Evolutionary conservation across 345 rosid genomes (phyloP).

Genomic region (Citrus reticulata): DNA sequence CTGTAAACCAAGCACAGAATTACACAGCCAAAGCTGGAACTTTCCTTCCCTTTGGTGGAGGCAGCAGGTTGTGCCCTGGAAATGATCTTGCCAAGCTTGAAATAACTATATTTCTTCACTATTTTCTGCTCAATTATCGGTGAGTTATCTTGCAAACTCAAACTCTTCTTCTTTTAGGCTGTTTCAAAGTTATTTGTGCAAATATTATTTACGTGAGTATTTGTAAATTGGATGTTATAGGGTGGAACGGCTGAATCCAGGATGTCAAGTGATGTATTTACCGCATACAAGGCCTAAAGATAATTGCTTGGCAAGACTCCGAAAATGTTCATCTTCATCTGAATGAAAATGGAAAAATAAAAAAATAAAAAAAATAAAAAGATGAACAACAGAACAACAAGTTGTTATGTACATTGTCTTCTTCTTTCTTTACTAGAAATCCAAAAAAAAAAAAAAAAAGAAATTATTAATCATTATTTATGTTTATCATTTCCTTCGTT

Average conservation of each 20-base stretch:
- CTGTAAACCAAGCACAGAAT: slow-evolving; percentile 29
- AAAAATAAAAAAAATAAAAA: too few species aligned
- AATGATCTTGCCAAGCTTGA: slow-evolving; percentile 88
- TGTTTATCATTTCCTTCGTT: too few species aligned
- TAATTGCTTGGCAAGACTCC: slow-evolving; percentile 52
- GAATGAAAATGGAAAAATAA: not conserved
- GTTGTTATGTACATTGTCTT: too few species aligned
- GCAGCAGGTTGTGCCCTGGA: slow-evolving; percentile 83
- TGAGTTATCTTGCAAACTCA: slow-evolving; percentile 12
- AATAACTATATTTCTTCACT: slow-evolving; percentile 70
- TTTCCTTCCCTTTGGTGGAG: slow-evolving; percentile 86
- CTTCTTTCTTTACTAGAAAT: too few species aligned
- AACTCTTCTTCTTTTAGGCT: too few species aligned
- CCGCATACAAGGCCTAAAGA: slow-evolving; percentile 66
- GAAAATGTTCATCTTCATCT: slow-evolving; percentile 6
- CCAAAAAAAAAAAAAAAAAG: too few species aligned
- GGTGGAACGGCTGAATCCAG: slow-evolving; percentile 45
- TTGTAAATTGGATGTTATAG: slow-evolving; percentile 13
- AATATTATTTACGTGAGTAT: too few species aligned
- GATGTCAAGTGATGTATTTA: slow-evolving; percentile 23
- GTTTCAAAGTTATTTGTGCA: not conserved
- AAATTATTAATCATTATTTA: too few species aligned
- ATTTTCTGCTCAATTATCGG: slow-evolving; percentile 71
- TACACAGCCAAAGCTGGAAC: slow-evolving; percentile 53
- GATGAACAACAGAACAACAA: too few species aligned